Base-by-base conservation (phyloP, 495 filamentous ascomycete species). In the Melanomma pulvis-pyrius region DNA sequence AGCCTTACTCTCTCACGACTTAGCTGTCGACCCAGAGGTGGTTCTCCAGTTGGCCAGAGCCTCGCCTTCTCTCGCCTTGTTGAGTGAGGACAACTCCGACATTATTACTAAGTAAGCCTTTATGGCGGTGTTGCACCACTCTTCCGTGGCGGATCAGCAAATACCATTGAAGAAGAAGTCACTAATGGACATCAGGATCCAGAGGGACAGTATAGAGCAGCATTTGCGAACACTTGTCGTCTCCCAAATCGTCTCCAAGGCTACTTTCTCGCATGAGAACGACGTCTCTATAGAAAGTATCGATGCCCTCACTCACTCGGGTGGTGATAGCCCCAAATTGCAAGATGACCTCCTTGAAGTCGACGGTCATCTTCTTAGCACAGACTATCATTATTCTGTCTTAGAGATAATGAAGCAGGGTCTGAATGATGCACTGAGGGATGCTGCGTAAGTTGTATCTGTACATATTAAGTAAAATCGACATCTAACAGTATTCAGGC, bases 241-340 rank as follows among this genome's bases (percentile, higher is more conserved):
- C 7, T 8, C 7, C 15, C 36, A 61, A 22, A 22, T 65, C 6
- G 51, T 70, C 8, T 52, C 39, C 13, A 62, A 52, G 46, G 29
- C 56, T 22, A 1, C 36, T 0, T 66, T 70, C 41, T 51, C 52
- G 0, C 6, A 59, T n/a, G 57, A 66, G 2, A 46, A 63, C n/a
- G 62, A 70, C 32, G n/a, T 70, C 19, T 55, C 56, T 8, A 28
- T 53, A 21, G 44, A 66, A 52, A 63, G 58, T 19, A 25, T 65
- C 21, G 56, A 65, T n/a, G 56, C 22, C 8, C 32, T 67, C 5
- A 28, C 34, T 13, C 41, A 13, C 6, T 8, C 13, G 1, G 32
- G 13, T 17, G 21, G 51, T 21, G 17, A 21, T 12, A 12, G 24
- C 21, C 17, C 11, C 26, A 34, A 50, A 24, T 15, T 1, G 15